Conservation (phyloP, 2,329 filamentous ascomycete species). For the Shiraia bambusicola region DNA sequence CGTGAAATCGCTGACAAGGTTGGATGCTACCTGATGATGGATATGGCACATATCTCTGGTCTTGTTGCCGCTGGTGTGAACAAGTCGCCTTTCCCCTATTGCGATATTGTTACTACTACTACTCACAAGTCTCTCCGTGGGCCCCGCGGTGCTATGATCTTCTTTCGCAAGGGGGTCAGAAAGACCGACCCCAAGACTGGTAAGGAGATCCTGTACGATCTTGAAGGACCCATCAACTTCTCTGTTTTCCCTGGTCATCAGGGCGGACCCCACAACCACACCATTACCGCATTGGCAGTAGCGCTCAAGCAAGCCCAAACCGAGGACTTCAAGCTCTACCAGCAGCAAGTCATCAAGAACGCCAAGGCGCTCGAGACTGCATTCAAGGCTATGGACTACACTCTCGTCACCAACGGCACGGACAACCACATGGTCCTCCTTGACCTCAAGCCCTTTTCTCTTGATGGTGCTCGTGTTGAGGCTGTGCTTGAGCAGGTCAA, state of each 20-base stretch:
- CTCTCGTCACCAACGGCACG: slow-evolving; percentile 88
- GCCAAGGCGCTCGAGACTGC: slow-evolving; percentile 85
- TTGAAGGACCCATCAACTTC: slow-evolving; percentile 90
- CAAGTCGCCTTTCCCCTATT: slow-evolving; percentile 82
- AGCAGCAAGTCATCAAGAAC: slow-evolving; percentile 86
- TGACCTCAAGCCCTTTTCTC: slow-evolving; percentile 82
- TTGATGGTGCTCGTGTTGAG: slow-evolving; percentile 89
- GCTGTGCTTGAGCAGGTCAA: slow-evolving; percentile 88
- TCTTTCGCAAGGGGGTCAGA: slow-evolving; percentile 91
- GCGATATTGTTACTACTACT: slow-evolving; percentile 95
- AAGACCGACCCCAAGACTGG: slow-evolving; percentile 82
- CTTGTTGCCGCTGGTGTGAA: slow-evolving; percentile 89
- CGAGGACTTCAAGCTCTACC: slow-evolving; percentile 89
- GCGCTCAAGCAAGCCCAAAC: slow-evolving; percentile 91
- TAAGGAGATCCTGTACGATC: slow-evolving; percentile 81
- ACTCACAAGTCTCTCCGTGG: slow-evolving; percentile 97
- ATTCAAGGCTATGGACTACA: slow-evolving; percentile 67
- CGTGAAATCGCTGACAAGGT: slow-evolving; percentile 87
- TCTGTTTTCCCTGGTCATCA: slow-evolving; percentile 98
- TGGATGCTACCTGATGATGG: slow-evolving; percentile 87
- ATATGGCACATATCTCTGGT: slow-evolving; percentile 97
- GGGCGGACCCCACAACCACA: slow-evolving; percentile 98
- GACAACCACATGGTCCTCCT: slow-evolving; percentile 96
- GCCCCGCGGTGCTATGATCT: slow-evolving; percentile 95
- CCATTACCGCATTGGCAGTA: slow-evolving; percentile 91